Conservation (phyloP, 2,329 filamentous ascomycete genomes). For the Onygena corvina region DNA sequence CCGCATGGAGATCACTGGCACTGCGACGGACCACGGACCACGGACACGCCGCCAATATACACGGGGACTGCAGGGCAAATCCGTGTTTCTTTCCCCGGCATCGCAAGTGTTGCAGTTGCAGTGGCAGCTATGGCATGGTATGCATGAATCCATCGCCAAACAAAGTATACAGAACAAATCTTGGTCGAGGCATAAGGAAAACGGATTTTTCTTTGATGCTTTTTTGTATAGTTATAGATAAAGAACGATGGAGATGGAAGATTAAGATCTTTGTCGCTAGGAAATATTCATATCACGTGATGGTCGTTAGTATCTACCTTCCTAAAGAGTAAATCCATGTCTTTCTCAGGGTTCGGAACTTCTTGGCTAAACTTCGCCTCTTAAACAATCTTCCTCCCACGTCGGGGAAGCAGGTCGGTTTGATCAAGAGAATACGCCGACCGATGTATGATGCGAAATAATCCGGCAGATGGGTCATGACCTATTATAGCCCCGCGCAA, state of each 20-base stretch:
- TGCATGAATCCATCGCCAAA: background rate
- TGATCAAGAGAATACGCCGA: background rate
- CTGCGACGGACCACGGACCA: conserved; percentile 5
- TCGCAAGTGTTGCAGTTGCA: conserved; percentile 4
- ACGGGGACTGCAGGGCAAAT: conserved; percentile 9
- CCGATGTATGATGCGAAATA: too few relatives aligned
- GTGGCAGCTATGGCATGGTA: conserved; percentile 9
- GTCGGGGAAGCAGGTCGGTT: background rate
- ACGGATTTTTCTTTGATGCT: too few relatives aligned
- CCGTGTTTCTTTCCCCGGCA: background rate
- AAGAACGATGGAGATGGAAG: too few relatives aligned
- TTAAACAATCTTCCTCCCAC: background rate
- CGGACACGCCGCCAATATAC: background rate
- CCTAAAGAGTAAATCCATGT: background rate
- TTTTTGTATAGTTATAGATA: too few relatives aligned
- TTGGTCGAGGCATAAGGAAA: too few relatives aligned
- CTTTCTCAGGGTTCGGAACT: background rate
- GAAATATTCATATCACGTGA: background rate
- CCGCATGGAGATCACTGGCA: conserved; percentile 16
- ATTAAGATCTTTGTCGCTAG: too few relatives aligned
- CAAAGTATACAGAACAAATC: too few relatives aligned
- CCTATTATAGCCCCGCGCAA: background rate
- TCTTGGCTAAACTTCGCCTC: background rate
- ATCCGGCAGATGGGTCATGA: background rate
- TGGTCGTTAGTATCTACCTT: background rate